Percentiles rank a stretch among this genome's conserved stretches.
These are phyloP conservation scores for Rhodotorula sp. DNA, from an alignment of 1,284 basidiomycete species.

Conservation along the genomic window DNA sequence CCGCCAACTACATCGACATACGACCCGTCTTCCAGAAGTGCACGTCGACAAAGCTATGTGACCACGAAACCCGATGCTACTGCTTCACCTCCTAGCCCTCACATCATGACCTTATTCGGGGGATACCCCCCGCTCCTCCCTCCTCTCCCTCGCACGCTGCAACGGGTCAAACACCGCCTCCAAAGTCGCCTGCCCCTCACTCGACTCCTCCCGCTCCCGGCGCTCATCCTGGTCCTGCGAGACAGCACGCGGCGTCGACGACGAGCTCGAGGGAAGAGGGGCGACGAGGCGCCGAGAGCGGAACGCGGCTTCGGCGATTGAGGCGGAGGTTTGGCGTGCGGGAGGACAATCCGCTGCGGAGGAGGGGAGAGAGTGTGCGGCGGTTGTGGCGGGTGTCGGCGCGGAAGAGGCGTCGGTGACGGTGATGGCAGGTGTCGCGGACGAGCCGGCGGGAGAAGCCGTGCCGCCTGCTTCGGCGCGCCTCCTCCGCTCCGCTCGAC, in stretches of 20 bases:
- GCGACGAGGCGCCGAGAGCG: constrained; percentile 13
- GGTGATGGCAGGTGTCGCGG: constrained; percentile 1
- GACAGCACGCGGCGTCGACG: not conserved
- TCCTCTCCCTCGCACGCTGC: not conserved
- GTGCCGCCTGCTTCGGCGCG: not conserved
- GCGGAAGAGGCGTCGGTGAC: not conserved
- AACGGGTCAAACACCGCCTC: not conserved
- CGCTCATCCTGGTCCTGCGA: not conserved
- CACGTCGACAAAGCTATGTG: too few species aligned
- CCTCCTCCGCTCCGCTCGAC: constrained; percentile 8
- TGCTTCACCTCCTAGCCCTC: not conserved
- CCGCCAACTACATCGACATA: too few species aligned
- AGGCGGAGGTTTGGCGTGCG: constrained; percentile 1
- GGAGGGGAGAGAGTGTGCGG: not conserved
- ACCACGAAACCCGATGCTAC: not conserved
- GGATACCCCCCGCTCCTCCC: not conserved
- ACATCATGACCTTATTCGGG: too few species aligned
- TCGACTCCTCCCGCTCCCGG: not conserved
- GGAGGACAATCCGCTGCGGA: not conserved
- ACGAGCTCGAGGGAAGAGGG: constrained; percentile 2
- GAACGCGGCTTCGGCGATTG: constrained; percentile 9
- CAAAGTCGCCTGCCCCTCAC: not conserved
- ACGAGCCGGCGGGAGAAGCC: too few species aligned
- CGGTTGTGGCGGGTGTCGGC: not conserved
- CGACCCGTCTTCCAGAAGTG: too few species aligned